Base-by-base conservation (phyloP, 805 yeast species). In the Tetrapisispora arboricola region DNA sequence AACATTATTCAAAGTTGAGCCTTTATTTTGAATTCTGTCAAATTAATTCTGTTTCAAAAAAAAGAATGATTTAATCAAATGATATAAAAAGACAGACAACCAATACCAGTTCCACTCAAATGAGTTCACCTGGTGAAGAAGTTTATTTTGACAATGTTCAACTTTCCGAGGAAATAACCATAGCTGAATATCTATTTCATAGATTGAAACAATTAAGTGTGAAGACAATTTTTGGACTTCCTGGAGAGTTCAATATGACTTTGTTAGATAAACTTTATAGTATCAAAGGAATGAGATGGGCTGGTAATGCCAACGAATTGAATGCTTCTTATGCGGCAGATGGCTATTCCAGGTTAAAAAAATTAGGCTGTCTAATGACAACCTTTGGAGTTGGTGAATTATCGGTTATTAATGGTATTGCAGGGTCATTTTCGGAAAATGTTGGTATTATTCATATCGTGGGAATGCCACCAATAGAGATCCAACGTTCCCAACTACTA, bases 301-400 rank as follows among this genome's bases (percentile, higher is more conserved):
- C 84, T 32, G 94, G 94, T 22, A 75, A 77, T 49, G 83, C 95
- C 59, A 88, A 88, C 56, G 96, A 87, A 64, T 71, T 88, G 50
- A 88, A 87, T 53, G 84, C 94, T 2, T 88, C 94, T 4, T 87
- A 87, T 61, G 83, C 94, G 10, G 87, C 88, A 9, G 95, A 87
- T 58, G 96, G 95, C 6, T 88, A 85, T 53, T 75, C 92, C 16
- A 70, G 87, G 47, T 43, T 66, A 37, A 65, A 64, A 42, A 49
- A 57, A 5, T 45, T 66, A 9, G 67, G 66, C 16, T 65, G 62
- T 20, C 43, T 65, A 8, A 49, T 65, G 25, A 65, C 70, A 0
- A 87, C 96, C 5, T 84, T 71, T 60, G 96, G 95, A 27, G 96
- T 88, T 16, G 96, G 96, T 34, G 95, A 86, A 60, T 68, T 86